Conservation (phyloP, 495 filamentous ascomycete species). For the Friedmanniomyces simplex region DNA sequence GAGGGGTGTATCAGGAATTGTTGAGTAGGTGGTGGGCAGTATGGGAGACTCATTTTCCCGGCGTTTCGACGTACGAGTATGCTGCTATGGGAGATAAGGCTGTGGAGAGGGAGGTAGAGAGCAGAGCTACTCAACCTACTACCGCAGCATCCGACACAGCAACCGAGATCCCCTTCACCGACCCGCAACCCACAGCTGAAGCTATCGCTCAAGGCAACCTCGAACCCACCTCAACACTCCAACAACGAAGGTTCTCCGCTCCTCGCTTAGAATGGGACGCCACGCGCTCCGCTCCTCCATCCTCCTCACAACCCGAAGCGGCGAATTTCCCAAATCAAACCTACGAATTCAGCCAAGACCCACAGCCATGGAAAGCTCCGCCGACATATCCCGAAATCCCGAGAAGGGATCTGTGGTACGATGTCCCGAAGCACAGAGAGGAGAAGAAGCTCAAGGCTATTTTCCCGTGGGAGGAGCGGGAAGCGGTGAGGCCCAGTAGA, state of each 20-base stretch:
- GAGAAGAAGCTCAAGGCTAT: conserved; percentile 52
- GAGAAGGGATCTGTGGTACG: conserved; percentile 65
- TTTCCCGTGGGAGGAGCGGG: conserved; percentile 72
- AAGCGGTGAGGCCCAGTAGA: conserved; percentile 55
- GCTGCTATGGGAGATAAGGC: background rate
- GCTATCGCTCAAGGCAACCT: conserved; percentile 32
- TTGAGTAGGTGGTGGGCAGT: conserved; percentile 81
- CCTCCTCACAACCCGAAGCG: conserved; percentile 66
- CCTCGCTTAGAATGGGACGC: conserved; percentile 59
- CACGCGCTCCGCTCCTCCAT: conserved; percentile 56
- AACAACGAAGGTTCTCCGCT: conserved; percentile 38
- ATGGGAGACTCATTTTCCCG: conserved; percentile 70
- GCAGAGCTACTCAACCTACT: conserved; percentile 22
- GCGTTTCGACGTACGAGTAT: conserved; percentile 30
- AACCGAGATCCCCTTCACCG: conserved; percentile 32
- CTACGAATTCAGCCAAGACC: conserved; percentile 70
- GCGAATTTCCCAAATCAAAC: conserved; percentile 56
- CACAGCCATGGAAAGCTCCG: conserved; percentile 62
- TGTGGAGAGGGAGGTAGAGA: conserved; percentile 24
- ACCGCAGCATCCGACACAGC: conserved; percentile 1
- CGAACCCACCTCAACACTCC: conserved; percentile 33
- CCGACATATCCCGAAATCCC: conserved; percentile 69
- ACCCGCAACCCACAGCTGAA: conserved; percentile 29
- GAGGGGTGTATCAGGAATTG: conserved; percentile 70
- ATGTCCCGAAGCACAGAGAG: conserved; percentile 52